Base-by-base conservation (phyloP, 192 early-diverging fungal species). In the Hyaloraphidium curvatum region DNA sequence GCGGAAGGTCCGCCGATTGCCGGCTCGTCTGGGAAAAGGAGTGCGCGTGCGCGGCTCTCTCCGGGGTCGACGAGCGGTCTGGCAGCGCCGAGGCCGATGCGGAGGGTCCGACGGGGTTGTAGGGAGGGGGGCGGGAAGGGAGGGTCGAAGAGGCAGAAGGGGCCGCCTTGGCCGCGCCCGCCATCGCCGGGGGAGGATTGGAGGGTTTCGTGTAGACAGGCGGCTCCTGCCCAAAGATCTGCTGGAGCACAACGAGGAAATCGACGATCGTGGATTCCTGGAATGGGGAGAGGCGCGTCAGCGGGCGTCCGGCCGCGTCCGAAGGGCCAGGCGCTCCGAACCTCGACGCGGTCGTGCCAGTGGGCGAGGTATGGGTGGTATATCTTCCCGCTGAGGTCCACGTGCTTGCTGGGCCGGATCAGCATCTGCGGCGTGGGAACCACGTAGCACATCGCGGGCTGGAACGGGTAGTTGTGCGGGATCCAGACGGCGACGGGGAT, bases 401-500 rank as follows among this genome's bases (percentile, higher is more conserved):
- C 89, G 67, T 83, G 72, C 58, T 78, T 78, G 28, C 82, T 72
- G 28, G 78, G 71, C 57, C 75, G 78, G 11, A 97, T 76, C 2
- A 85, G 64, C 92, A 97, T 97, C 31, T 66, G 70, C 4, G 77
- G 69, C 17, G 92, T 97, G 22, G 92, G 92, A 19, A 74, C 82
- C 26, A 97, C 92, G 59, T 82, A 87, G 1, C 73, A 73, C 53
- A 88, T 70, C 17, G 92, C 90, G 26, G 88, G 74, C 50, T 74
- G 62, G 37, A 67, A 61, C 3, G 92, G 92, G 59, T 90, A 97
- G 30, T 66, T 68, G 26, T 73, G 74, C 35, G 90, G 90, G 13
- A 92, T 64, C 87, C 86, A 93, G 29, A 89, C 71, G 9, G 78
- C 81, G 2, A 97, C 73, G 1, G 90, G 92, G 40, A 97, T 92